phyloP scores from a whole-genome alignment of 306 rosid species.

The Rubus parviflorus region DNA sequence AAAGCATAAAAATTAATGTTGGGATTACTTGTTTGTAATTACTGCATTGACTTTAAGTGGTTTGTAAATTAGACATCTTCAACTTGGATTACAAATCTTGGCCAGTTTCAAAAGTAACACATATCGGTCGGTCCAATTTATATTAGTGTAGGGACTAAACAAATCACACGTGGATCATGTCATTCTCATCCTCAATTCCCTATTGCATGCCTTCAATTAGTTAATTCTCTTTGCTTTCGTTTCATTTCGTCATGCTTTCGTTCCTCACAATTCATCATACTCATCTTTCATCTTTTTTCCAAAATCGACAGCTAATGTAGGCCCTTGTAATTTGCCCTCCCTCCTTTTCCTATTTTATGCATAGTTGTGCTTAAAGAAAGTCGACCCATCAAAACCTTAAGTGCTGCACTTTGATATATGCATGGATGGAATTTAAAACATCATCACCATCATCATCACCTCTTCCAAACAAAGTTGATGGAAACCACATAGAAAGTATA shows the following conservation, averaged over 20 bases:
- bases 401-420: conserved; percentile 49
- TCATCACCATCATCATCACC: conserved; percentile 31
- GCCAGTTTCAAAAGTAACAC: conserved; percentile 50
- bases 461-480: conserved; percentile 1
- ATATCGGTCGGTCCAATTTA: conserved; percentile 34
- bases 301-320: conserved; percentile 42
- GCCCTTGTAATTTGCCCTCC: conserved; percentile 34
- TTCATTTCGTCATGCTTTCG: conserved; percentile 64
- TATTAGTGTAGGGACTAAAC: conserved; percentile 51
- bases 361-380: conserved; percentile 41
- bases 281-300: conserved; percentile 10
- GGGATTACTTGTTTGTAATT: conserved; percentile 40
- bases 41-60: conserved; percentile 64
- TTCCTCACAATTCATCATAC: conserved; percentile 31
- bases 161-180: conserved; percentile 78
- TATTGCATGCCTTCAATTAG: conserved; percentile 47
- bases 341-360: not conserved
- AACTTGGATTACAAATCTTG: conserved; percentile 43
- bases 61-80: conserved; percentile 28
- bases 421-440: conserved; percentile 36
- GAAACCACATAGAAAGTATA: not conserved
- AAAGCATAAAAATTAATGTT: conserved; percentile 11
- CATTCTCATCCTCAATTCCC: conserved; percentile 43
- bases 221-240: conserved; percentile 3
- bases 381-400: conserved; percentile 45